Evolutionary conservation across 352 stramenopile genomes (phyloP), one percentile per base, ranked within the genome.

Genomic region (Phytophthora pini): DNA sequence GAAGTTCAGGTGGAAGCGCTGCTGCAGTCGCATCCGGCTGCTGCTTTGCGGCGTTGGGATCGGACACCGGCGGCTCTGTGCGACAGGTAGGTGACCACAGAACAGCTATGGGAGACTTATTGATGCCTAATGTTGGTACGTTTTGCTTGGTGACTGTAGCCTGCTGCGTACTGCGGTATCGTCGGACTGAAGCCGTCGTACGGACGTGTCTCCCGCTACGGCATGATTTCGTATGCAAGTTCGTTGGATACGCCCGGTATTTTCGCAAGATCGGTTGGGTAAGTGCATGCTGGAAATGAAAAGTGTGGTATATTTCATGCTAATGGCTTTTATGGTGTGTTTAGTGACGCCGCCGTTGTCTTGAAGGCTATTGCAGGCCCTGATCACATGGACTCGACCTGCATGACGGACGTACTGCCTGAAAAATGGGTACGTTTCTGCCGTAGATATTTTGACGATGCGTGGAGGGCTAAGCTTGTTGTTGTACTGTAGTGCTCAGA

Each of bases 111-210:
- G 31, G 31, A 13, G 1, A 4, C 12, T 11, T 13, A 0, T 13
- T 12, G 31, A 36, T 12, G 31, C 11, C 11, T 36, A 36, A 13
- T 13, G 31, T 12, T 36, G 7, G 31, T 13, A 9, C 8, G 3
- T 36, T 36, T 11, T 36, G 7, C 5, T 17, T 39, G 22, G 13
- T 39, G 11, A 40, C 8, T 36, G 24, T 32, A 92, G 74, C 98
- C 98, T 24, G 94, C 97, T 17, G 92, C 96, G 27, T 99, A 98
- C 74, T 99, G 94, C 66, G 93, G 90, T 10, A 84, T 99, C 34
- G 90, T 99, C 5, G 98, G 98, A 4, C 80, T 99, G 36, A 99
- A 99, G 81, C 97, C 98, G 13, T 94, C 94, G 15, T 99, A 99
- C 58, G 98, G 98, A 11, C 78, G 88, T n/a, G 84, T 99, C n/a